Evolutionary conservation across 805 yeast species (phyloP).

Genomic region (Schizosaccharomyces japonicus): DNA sequence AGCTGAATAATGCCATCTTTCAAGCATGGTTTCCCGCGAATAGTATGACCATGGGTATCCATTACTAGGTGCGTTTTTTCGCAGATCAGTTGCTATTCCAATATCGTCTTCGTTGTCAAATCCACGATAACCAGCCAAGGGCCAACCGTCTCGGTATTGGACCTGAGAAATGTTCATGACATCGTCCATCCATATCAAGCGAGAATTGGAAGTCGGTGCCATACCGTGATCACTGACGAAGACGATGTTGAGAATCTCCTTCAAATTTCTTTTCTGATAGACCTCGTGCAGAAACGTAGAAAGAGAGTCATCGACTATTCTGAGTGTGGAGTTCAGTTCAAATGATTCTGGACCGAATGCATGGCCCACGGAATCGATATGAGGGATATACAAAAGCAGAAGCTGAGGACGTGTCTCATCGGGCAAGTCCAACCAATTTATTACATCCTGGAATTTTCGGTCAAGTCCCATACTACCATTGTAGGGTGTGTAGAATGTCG

Average conservation of each 20-base stretch:
- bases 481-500: conserved; percentile 32
- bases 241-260: conserved; percentile 44
- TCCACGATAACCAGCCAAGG: conserved; percentile 58
- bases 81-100: conserved; percentile 25
- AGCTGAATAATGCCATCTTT: conserved; percentile 34
- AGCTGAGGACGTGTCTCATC: conserved; percentile 47
- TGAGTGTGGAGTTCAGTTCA: conserved; percentile 29
- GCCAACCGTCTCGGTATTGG: conserved; percentile 61
- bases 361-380: conserved; percentile 61
- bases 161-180: conserved; percentile 30
- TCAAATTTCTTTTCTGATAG: conserved; percentile 30
- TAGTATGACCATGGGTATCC: conserved; percentile 25
- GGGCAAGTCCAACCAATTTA: conserved; percentile 39
- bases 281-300: conserved; percentile 25
- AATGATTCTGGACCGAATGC: conserved; percentile 41
- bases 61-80: conserved; percentile 9
- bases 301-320: conserved; percentile 42
- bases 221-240: conserved; percentile 82
- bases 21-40: conserved; percentile 29
- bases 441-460: conserved; percentile 31
- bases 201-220: conserved; percentile 58
- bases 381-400: conserved; percentile 55
- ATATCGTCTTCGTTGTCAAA: conserved; percentile 18
- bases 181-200: conserved; percentile 53
- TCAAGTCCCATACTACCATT: conserved; percentile 38